Evolutionary conservation across 176 grass and related monocot genomes (phyloP).

Genomic region (Aegilops umbellulata): DNA sequence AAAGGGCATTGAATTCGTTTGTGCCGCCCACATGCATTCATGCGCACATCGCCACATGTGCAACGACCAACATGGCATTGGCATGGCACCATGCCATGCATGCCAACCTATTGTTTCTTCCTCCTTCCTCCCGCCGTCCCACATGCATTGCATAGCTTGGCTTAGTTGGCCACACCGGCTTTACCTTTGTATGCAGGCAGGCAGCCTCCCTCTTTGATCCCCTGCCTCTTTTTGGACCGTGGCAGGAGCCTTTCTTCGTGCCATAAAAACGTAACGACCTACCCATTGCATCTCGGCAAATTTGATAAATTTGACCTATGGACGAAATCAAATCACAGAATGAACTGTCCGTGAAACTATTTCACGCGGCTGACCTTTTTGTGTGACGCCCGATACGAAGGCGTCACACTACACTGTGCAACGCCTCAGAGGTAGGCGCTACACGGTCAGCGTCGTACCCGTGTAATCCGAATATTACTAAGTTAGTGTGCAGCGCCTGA

Average conservation of each 20-base stretch:
- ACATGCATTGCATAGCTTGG: not conserved
- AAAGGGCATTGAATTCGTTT: conserved; percentile 31
- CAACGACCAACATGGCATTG: too few species aligned
- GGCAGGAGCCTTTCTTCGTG: conserved; percentile 36
- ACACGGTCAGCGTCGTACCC: too few species aligned
- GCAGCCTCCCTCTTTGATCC: not conserved
- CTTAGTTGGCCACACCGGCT: too few species aligned
- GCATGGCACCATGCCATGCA: not conserved
- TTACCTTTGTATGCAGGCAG: conserved; percentile 21
- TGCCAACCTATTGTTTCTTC: not conserved
- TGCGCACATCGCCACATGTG: not conserved
- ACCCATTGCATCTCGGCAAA: not conserved
- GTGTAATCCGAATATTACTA: too few species aligned
- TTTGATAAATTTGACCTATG: too few species aligned
- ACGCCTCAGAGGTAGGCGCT: too few species aligned
- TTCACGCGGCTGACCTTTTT: too few species aligned
- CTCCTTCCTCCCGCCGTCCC: not conserved
- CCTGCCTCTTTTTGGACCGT: conserved; percentile 29
- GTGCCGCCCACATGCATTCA: not conserved
- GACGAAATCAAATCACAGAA: too few species aligned
- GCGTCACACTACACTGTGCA: too few species aligned
- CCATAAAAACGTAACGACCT: conserved; percentile 19
- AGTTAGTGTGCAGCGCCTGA: too few species aligned
- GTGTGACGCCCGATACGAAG: too few species aligned
- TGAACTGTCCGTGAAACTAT: too few species aligned